Evolutionary conservation across 2,329 filamentous ascomycete species (phyloP).

Genomic region (Neonectria punicea): DNA sequence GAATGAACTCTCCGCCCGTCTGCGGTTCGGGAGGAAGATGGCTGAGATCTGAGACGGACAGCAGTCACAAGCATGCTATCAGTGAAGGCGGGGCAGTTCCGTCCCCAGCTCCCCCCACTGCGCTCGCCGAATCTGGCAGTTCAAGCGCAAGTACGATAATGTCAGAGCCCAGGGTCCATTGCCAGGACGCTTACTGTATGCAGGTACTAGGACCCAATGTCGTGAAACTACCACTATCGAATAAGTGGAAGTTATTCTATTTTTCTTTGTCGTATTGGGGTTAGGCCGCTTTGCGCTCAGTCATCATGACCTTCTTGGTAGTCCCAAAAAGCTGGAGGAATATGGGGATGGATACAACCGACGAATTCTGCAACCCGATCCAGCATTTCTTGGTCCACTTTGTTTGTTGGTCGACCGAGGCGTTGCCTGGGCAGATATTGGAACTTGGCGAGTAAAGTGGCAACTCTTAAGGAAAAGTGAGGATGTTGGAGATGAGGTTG

Average conservation of each 20-base stretch:
- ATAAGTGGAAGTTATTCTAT: not conserved
- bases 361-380: slow-evolving; percentile 21
- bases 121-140: slow-evolving; percentile 15
- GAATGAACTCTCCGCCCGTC: not conserved
- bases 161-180: not conserved
- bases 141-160: slow-evolving; percentile 7
- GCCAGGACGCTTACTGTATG: not conserved
- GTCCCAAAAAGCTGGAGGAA: slow-evolving; percentile 4
- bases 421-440: not conserved
- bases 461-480: not conserved
- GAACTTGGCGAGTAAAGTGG: not conserved
- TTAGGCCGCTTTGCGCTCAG: slow-evolving; percentile 7
- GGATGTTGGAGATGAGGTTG: not conserved
- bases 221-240: not conserved
- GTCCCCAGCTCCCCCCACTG: not conserved
- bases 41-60: not conserved
- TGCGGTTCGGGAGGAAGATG: slow-evolving; percentile 1
- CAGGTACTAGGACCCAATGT: not conserved
- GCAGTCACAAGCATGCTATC: slow-evolving; percentile 13
- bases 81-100: slow-evolving; percentile 10
- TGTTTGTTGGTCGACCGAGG: not conserved
- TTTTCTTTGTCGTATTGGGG: not conserved
- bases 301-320: slow-evolving; percentile 18
- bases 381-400: slow-evolving; percentile 19
- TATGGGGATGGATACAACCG: not conserved